Conservation (phyloP, 768 basidiomycete genomes). For the Boletus subparvulus region DNA sequence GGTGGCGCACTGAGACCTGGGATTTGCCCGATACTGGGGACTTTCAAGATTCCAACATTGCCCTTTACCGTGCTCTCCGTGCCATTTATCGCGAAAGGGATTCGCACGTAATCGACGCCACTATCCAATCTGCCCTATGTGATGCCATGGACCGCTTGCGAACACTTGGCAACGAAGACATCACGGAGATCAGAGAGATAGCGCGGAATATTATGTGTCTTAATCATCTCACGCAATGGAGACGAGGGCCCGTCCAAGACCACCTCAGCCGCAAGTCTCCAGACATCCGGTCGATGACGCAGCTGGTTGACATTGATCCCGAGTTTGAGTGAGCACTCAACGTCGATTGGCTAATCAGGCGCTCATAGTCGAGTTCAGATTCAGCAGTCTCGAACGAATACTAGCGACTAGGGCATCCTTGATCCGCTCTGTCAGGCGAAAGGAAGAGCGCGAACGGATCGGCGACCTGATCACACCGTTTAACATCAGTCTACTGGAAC, state of each 20-base stretch:
- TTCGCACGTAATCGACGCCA: slow-evolving; percentile 42
- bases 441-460: slow-evolving; percentile 73
- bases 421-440: slow-evolving; percentile 65
- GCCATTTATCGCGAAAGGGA: slow-evolving; percentile 82
- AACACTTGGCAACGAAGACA: slow-evolving; percentile 71
- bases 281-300: slow-evolving; percentile 37
- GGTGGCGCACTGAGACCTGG: slow-evolving; percentile 96
- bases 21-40: slow-evolving; percentile 72
- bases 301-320: slow-evolving; percentile 47
- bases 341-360: not conserved
- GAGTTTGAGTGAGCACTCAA: slow-evolving; percentile 63
- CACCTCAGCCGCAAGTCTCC: slow-evolving; percentile 34
- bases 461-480: slow-evolving; percentile 66
- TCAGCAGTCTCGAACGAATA: slow-evolving; percentile 70
- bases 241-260: slow-evolving; percentile 30
- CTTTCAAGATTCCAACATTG: slow-evolving; percentile 47
- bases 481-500: slow-evolving; percentile 45
- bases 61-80: slow-evolving; percentile 77
- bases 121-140: slow-evolving; percentile 50
- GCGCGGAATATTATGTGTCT: slow-evolving; percentile 78
- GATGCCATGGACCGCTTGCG: slow-evolving; percentile 67
- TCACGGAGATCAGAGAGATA: slow-evolving; percentile 70
- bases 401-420: slow-evolving; percentile 81
- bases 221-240: slow-evolving; percentile 72
- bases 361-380: slow-evolving; percentile 46